phyloP scores from a whole-genome alignment of 164 flowering plant genomes.

The Umbilicus rupestris region DNA sequence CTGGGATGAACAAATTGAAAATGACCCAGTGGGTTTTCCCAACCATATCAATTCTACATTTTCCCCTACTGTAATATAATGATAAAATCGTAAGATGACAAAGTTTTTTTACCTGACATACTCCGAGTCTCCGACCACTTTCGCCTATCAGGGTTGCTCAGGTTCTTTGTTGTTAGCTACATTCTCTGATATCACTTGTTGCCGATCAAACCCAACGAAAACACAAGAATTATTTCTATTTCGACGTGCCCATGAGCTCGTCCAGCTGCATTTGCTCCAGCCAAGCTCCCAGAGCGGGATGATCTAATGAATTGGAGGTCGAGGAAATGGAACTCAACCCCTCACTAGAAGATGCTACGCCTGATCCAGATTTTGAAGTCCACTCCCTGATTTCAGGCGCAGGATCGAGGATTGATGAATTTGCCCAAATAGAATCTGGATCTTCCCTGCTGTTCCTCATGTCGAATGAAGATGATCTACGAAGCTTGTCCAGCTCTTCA shows the following conservation, averaged over 20 bases:
- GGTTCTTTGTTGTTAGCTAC: background rate
- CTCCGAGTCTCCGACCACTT: too few relatives aligned
- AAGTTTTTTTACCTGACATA: background rate
- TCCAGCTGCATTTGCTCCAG: slow-evolving; percentile 89
- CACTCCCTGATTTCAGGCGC: slow-evolving; percentile 65
- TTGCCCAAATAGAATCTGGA: slow-evolving; percentile 94
- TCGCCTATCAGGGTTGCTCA: background rate
- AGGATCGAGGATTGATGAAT: slow-evolving; percentile 80
- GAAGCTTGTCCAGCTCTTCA: slow-evolving; percentile 48
- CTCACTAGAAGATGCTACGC: slow-evolving; percentile 19
- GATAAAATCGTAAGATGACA: background rate
- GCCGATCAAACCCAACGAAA: slow-evolving; percentile 1
- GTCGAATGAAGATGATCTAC: slow-evolving; percentile 62
- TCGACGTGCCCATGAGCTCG: slow-evolving; percentile 25
- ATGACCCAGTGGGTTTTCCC: slow-evolving; percentile 4
- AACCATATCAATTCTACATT: too few relatives aligned
- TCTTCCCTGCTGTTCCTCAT: slow-evolving; percentile 55
- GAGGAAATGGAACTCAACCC: slow-evolving; percentile 20
- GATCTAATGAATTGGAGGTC: slow-evolving; percentile 45
- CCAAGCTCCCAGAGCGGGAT: slow-evolving; percentile 70
- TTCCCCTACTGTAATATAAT: background rate
- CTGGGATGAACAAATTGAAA: background rate
- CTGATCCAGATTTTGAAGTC: slow-evolving; percentile 14
- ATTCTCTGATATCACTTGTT: background rate
- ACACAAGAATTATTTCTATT: background rate